These are phyloP conservation scores for Amoeboaphelidium protococcarum DNA, from an alignment of 371 early-diverging fungal genomes.

Conservation along the genomic window DNA sequence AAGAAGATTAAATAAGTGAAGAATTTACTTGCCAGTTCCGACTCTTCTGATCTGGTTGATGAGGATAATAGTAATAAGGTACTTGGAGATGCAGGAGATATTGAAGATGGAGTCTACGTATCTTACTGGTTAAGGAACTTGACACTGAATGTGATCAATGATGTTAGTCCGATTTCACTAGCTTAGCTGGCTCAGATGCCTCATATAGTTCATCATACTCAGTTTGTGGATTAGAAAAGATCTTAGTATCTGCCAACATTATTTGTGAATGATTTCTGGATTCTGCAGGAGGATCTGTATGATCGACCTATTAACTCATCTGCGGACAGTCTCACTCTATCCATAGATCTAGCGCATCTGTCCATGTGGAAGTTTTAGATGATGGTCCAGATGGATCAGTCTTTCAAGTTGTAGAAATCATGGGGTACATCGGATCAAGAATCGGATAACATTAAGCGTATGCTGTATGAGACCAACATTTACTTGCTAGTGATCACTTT, in stretches of 20 bases:
- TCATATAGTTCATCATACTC: conserved; percentile 22
- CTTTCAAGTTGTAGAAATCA: conserved; percentile 26
- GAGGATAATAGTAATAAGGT: no score
- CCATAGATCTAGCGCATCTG: conserved; percentile 31
- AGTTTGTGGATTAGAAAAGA: conserved; percentile 5
- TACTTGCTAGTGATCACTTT: conserved; percentile 44
- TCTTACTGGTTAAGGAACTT: conserved; percentile 65
- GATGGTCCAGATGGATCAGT: conserved; percentile 30
- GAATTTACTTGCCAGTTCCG: conserved; percentile 25
- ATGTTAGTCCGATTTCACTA: conserved; percentile 15
- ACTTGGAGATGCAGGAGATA: background rate
- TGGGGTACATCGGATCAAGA: conserved; percentile 33
- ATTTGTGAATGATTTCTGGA: conserved; percentile 67
- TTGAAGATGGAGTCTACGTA: conserved; percentile 12
- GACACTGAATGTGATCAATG: conserved; percentile 33
- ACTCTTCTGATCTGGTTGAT: no score
- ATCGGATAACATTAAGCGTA: conserved; percentile 37
- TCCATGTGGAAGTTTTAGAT: conserved; percentile 47
- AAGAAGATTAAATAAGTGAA: conserved; percentile 29
- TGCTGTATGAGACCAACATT: conserved; percentile 73
- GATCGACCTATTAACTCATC: conserved; percentile 37
- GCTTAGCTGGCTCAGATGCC: conserved; percentile 15
- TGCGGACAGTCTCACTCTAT: conserved; percentile 31
- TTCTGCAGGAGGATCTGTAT: conserved; percentile 30
- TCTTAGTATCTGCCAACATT: conserved; percentile 38